Evolutionary conservation across 306 rosid species (phyloP).

Genomic region (Pueraria montana): DNA sequence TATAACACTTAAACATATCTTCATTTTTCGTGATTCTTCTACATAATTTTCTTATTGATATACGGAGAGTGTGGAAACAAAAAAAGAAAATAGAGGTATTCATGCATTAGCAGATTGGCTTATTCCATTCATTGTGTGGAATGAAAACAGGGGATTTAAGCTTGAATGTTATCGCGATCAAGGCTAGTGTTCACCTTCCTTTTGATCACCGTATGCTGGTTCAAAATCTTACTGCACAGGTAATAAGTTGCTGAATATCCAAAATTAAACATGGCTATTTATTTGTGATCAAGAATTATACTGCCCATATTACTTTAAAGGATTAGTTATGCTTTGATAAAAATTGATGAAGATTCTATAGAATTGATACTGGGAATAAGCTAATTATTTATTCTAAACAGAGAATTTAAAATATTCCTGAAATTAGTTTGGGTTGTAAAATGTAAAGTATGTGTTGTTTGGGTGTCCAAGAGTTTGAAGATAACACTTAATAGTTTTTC

Average conservation of each 20-base stretch:
- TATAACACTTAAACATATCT: background rate
- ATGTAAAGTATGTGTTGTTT: background rate
- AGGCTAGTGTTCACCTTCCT: conserved; percentile 90
- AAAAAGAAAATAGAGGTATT: conserved; percentile 22
- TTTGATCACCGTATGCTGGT: conserved; percentile 77
- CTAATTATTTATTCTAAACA: background rate
- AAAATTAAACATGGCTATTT: conserved; percentile 1
- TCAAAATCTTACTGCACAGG: conserved; percentile 93
- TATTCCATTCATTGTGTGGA: conserved; percentile 49
- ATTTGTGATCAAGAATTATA: conserved; percentile 17
- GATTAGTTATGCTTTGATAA: conserved; percentile 23
- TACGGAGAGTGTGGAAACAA: conserved; percentile 10
- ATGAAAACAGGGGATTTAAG: conserved; percentile 76
- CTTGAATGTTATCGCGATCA: conserved; percentile 81
- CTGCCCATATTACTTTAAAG: conserved; percentile 9
- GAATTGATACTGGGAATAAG: background rate
- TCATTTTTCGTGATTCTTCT: background rate
- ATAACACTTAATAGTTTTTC: background rate
- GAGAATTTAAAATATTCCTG: conserved; percentile 9
- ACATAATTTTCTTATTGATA: conserved; percentile 2
- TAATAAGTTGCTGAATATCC: conserved; percentile 47
- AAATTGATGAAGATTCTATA: conserved; percentile 16
- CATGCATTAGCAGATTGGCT: conserved; percentile 42
- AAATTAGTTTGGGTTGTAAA: conserved; percentile 29
- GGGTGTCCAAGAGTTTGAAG: background rate